A percentile compares a stretch with the other conserved stretches of the same genome.
phyloP scores from a whole-genome alignment of 345 rosid species.

The Punica granatum region DNA sequence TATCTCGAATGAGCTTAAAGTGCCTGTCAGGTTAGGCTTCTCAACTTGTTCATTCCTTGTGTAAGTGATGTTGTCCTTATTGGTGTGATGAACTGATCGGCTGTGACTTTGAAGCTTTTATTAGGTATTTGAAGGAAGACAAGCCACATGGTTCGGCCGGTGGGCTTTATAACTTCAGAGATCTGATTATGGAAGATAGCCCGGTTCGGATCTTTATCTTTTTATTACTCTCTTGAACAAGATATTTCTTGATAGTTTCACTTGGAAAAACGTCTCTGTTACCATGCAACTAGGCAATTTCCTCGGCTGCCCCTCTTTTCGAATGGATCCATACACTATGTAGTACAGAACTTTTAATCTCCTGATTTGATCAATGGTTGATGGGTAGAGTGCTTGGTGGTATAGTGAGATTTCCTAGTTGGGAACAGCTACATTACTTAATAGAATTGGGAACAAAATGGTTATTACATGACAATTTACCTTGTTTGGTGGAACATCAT shows the following conservation, averaged over 20 bases:
- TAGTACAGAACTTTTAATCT: neutral
- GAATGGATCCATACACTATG: neutral
- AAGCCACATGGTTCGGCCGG: constrained; percentile 96
- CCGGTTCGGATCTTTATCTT: constrained; percentile 42
- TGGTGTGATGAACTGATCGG: neutral
- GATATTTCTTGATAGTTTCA: constrained; percentile 5
- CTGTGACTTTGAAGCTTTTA: neutral
- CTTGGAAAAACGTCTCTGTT: neutral
- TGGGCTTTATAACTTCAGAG: constrained; percentile 69
- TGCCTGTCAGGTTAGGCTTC: constrained; percentile 64
- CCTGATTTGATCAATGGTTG: neutral
- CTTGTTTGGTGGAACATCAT: neutral
- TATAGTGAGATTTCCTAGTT: neutral
- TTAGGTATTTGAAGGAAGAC: constrained; percentile 77
- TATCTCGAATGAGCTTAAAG: constrained; percentile 75
- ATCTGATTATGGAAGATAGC: constrained; percentile 76
- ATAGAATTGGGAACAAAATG: neutral
- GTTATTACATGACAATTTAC: neutral
- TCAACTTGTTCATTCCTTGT: constrained; percentile 3
- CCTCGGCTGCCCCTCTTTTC: neutral
- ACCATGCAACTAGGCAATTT: neutral
- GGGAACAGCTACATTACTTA: neutral
- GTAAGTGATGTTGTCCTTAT: neutral
- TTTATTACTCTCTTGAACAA: neutral
- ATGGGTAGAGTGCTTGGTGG: neutral